These are phyloP conservation scores for Synchytrium microbalum DNA, from an alignment of 371 early-diverging fungal genomes.

Conservation along the genomic window DNA sequence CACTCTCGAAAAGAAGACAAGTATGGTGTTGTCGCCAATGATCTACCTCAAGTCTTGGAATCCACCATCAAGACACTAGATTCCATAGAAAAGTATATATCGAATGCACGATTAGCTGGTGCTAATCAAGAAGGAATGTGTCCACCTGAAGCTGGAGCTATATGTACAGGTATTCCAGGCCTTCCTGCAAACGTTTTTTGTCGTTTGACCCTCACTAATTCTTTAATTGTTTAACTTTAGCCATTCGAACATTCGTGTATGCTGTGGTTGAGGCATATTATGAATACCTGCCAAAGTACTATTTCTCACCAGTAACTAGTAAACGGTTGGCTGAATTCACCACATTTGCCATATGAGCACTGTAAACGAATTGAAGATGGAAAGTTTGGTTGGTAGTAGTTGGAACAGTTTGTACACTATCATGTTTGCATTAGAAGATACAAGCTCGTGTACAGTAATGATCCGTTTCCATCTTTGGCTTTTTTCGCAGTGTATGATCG, in stretches of 20 bases:
- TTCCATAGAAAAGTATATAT: background rate
- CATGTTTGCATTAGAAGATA: too few species aligned
- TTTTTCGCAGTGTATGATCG: too few species aligned
- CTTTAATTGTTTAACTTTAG: background rate
- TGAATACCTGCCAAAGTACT: background rate
- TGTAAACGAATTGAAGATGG: background rate
- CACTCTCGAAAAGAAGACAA: background rate
- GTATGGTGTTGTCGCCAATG: background rate
- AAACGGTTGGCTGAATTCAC: background rate
- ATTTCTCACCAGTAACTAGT: background rate
- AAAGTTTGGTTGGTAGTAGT: too few species aligned
- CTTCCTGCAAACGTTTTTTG: background rate
- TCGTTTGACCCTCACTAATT: background rate
- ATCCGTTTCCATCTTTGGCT: background rate
- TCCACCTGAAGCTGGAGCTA: background rate
- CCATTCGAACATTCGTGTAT: background rate
- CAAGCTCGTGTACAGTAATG: too few species aligned
- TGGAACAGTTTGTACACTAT: too few species aligned
- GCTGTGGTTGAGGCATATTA: background rate
- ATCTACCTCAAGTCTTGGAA: background rate
- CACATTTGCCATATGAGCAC: background rate
- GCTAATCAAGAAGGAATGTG: background rate
- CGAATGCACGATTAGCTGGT: background rate
- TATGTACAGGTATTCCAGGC: background rate
- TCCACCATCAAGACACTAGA: background rate